Evolutionary conservation across 495 filamentous ascomycete genomes (phyloP).

Genomic region (Pseudoneurospora amorphoporcata): DNA sequence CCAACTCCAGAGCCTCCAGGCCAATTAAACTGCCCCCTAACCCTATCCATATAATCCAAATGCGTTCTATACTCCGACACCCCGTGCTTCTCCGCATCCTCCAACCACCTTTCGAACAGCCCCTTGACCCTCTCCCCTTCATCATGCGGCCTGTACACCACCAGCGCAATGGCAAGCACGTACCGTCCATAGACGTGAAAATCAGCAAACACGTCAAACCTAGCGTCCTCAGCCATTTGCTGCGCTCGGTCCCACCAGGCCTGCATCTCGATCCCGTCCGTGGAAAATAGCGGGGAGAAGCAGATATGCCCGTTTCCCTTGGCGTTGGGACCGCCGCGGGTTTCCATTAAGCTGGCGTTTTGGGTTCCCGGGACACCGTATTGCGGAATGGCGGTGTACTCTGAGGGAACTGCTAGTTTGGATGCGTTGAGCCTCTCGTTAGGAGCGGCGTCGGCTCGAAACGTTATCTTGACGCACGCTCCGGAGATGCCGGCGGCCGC

Average conservation of each 20-base stretch:
- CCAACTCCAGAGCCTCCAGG: conserved; percentile 6
- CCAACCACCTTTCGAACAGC: conserved; percentile 16
- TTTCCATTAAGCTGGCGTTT: not conserved
- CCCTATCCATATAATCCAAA: conserved; percentile 23
- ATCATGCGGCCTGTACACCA: conserved; percentile 23
- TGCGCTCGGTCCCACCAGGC: not conserved
- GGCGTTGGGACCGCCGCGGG: not conserved
- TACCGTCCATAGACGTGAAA: conserved; percentile 6
- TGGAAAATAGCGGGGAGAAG: not conserved
- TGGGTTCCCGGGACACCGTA: not conserved
- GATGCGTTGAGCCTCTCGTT: not conserved
- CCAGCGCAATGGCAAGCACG: conserved; percentile 17
- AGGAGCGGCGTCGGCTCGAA: conserved; percentile 4
- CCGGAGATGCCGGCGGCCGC: conserved; percentile 21
- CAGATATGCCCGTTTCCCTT: not conserved
- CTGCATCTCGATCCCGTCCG: not conserved
- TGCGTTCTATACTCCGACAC: conserved; percentile 25
- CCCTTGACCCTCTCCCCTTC: conserved; percentile 16
- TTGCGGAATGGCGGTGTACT: not conserved
- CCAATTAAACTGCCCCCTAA: not conserved
- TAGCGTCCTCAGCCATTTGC: not conserved
- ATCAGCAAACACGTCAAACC: conserved; percentile 4
- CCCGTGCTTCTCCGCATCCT: conserved; percentile 18
- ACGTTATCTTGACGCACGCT: conserved; percentile 2
- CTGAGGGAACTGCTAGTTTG: not conserved